These are phyloP conservation scores for Trametes polyzona DNA, from an alignment of 1,284 basidiomycete genomes.

Conservation along the genomic window DNA sequence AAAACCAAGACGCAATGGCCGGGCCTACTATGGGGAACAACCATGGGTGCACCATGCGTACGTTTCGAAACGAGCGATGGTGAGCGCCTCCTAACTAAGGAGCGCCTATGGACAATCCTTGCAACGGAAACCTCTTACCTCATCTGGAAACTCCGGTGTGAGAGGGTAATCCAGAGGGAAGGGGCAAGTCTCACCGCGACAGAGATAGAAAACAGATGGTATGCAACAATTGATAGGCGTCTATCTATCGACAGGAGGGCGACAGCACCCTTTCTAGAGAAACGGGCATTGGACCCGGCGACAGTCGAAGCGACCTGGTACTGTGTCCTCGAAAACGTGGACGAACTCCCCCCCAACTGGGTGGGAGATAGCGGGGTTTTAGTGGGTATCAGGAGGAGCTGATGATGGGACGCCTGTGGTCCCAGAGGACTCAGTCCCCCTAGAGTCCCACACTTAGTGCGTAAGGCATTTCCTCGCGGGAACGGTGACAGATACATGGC, in stretches of 20 bases:
- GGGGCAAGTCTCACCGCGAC: neutral
- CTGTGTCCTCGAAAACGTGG: neutral
- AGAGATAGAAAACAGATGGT: conserved; percentile 19
- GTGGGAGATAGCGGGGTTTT: conserved; percentile 23
- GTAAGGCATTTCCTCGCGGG: conserved; percentile 22
- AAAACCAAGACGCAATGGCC: conserved; percentile 13
- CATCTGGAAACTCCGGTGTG: conserved; percentile 37
- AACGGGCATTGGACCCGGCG: neutral
- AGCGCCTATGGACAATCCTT: conserved; percentile 34
- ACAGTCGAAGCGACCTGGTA: conserved; percentile 8
- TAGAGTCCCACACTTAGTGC: conserved; percentile 22
- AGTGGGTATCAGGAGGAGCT: conserved; percentile 28
- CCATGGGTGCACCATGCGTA: conserved; percentile 1
- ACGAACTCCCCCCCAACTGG: conserved; percentile 8
- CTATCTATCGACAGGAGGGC: conserved; percentile 7
- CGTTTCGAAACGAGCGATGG: neutral
- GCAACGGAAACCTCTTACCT: conserved; percentile 35
- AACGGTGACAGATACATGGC: too few relatives aligned
- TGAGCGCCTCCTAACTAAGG: neutral
- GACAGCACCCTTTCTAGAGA: neutral
- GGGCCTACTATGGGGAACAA: conserved; percentile 11
- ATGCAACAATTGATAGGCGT: neutral
- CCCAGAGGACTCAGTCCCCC: neutral
- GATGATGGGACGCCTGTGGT: neutral
- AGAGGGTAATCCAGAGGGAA: conserved; percentile 26